Evolutionary conservation across 352 stramenopile species (phyloP).

Genomic region (Thraustotheca clavata): DNA sequence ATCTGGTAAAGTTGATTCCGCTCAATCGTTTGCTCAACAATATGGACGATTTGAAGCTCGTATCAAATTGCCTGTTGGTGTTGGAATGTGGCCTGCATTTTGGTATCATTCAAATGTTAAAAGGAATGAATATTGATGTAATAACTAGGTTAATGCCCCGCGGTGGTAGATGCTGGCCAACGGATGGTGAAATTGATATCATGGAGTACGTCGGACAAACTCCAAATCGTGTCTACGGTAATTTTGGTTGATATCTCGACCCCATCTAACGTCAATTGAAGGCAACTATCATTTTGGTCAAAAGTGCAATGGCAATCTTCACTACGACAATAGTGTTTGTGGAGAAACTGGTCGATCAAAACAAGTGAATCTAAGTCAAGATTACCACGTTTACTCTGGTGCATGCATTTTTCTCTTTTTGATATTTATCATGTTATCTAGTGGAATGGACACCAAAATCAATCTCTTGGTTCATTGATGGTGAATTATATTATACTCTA

Average conservation of each 20-base stretch:
- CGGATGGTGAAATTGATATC: slow-evolving; percentile 18
- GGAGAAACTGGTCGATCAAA: neutral
- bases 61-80: slow-evolving; percentile 23
- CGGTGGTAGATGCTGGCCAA: slow-evolving; percentile 12
- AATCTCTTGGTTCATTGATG: slow-evolving; percentile 7
- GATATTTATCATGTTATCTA: neutral
- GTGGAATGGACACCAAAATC: slow-evolving; percentile 3
- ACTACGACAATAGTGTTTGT: neutral
- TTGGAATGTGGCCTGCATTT: slow-evolving; percentile 31
- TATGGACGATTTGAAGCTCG: slow-evolving; percentile 26
- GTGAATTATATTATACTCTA: neutral
- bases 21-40: slow-evolving; percentile 22
- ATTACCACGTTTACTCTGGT: slow-evolving; percentile 8
- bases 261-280: neutral
- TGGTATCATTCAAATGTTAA: too few relatives aligned
- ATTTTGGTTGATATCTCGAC: too few relatives aligned
- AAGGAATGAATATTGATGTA: neutral
- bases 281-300: slow-evolving; percentile 19
- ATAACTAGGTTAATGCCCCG: slow-evolving; percentile 6
- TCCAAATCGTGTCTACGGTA: slow-evolving; percentile 8
- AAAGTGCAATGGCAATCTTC: neutral
- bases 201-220: slow-evolving; percentile 5
- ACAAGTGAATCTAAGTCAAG: neutral
- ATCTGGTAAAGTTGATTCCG: slow-evolving; percentile 25
- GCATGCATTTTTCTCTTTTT: neutral